These are phyloP conservation scores for Boletellus ananas DNA, from an alignment of 768 basidiomycete species.

Conservation along the genomic window DNA sequence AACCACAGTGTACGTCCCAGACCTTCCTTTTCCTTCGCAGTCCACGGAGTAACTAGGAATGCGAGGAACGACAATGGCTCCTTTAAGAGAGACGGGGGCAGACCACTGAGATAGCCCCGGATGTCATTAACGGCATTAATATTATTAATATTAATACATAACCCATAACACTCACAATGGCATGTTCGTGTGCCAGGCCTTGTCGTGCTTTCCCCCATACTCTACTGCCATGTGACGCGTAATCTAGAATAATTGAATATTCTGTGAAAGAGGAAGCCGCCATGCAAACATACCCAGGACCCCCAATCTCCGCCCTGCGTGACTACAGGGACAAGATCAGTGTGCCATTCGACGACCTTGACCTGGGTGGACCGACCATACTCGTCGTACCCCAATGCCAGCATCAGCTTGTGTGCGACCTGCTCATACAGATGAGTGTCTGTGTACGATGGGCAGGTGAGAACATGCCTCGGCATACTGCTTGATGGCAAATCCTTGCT, in stretches of 20 bases:
- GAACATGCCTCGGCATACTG: constrained; percentile 53
- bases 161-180: constrained; percentile 33
- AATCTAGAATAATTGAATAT: constrained; percentile 26
- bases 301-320: constrained; percentile 53
- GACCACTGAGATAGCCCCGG: constrained; percentile 13
- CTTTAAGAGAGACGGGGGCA: constrained; percentile 18
- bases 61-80: constrained; percentile 29
- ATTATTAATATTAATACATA: neutral
- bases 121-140: no score
- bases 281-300: constrained; percentile 23
- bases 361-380: constrained; percentile 35
- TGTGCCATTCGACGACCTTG: neutral
- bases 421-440: constrained; percentile 19
- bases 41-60: constrained; percentile 28
- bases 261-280: neutral
- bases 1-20: constrained; percentile 20
- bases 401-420: constrained; percentile 48
- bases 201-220: constrained; percentile 41
- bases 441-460: neutral
- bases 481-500: constrained; percentile 43
- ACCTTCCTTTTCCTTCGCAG: constrained; percentile 24
- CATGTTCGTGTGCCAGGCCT: constrained; percentile 52
- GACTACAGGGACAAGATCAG: constrained; percentile 27
- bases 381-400: constrained; percentile 44
- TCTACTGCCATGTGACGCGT: constrained; percentile 30